phyloP scores from a whole-genome alignment of 306 rosid genomes.

The Urtica urens region DNA sequence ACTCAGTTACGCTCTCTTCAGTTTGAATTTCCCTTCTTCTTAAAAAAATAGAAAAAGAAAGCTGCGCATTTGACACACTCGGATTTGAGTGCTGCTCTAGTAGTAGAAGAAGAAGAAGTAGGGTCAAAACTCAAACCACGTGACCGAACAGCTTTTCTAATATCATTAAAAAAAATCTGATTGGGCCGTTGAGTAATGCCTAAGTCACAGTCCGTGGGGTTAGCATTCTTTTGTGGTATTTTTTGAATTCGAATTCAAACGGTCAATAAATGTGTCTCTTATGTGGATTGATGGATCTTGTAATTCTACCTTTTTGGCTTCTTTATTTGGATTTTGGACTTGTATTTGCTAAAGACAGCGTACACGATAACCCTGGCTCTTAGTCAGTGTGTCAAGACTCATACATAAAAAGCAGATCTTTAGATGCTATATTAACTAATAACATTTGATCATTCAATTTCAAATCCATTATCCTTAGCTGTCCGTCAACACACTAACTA shows the following conservation, averaged over 20 bases:
- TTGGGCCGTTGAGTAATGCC: constrained; percentile 9
- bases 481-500: no score
- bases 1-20: neutral
- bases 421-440: neutral
- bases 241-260: constrained; percentile 75
- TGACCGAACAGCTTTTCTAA: constrained; percentile 1
- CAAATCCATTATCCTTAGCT: no score
- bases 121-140: neutral
- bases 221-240: constrained; percentile 1
- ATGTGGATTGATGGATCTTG: no score
- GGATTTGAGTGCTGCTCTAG: neutral
- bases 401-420: constrained; percentile 3
- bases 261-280: constrained; percentile 26
- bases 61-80: neutral
- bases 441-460: no score
- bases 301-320: constrained; percentile 22
- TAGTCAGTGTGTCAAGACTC: constrained; percentile 7
- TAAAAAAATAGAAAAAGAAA: no score
- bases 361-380: constrained; percentile 29
- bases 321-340: neutral
- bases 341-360: neutral
- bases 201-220: constrained; percentile 20
- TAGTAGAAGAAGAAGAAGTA: neutral
- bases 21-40: neutral
- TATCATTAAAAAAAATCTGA: constrained; percentile 5